Evolutionary conservation across 2,329 filamentous ascomycete species (phyloP).

Genomic region (Pseudofabraea citricarpa): DNA sequence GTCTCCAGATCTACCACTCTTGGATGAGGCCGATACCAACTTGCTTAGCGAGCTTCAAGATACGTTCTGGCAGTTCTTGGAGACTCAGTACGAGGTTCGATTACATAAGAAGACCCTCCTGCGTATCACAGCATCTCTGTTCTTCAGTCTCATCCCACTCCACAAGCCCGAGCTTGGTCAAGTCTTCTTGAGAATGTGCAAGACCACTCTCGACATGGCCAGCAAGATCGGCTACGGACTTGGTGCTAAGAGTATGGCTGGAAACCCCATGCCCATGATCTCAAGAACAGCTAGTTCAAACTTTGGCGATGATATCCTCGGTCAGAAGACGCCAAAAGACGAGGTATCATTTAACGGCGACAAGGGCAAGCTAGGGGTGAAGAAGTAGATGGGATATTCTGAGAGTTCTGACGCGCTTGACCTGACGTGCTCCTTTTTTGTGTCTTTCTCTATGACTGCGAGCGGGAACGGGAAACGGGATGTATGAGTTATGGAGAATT

Average conservation of each 20-base stretch:
- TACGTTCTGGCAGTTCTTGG: constrained; percentile 24
- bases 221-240: constrained; percentile 2
- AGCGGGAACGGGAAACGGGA: too few species aligned
- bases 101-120: constrained; percentile 27
- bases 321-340: background rate
- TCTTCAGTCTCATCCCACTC: constrained; percentile 27
- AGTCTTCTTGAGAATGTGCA: constrained; percentile 25
- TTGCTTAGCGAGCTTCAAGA: constrained; percentile 22
- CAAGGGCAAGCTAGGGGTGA: background rate
- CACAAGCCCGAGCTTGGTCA: constrained; percentile 22
- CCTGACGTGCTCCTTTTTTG: background rate
- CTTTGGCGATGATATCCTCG: constrained; percentile 4
- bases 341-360: background rate
- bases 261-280: constrained; percentile 3
- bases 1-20: constrained; percentile 15
- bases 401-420: too few species aligned
- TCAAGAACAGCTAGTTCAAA: constrained; percentile 2
- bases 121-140: constrained; percentile 25
- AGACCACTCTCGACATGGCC: constrained; percentile 10
- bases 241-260: constrained; percentile 2
- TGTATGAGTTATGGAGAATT: too few species aligned
- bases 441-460: background rate
- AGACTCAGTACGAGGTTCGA: constrained; percentile 20
- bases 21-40: constrained; percentile 20
- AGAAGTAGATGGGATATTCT: background rate